Evolutionary conservation across 176 grass and related monocot species (phyloP).

Genomic region (Eragrostis nindensis): DNA sequence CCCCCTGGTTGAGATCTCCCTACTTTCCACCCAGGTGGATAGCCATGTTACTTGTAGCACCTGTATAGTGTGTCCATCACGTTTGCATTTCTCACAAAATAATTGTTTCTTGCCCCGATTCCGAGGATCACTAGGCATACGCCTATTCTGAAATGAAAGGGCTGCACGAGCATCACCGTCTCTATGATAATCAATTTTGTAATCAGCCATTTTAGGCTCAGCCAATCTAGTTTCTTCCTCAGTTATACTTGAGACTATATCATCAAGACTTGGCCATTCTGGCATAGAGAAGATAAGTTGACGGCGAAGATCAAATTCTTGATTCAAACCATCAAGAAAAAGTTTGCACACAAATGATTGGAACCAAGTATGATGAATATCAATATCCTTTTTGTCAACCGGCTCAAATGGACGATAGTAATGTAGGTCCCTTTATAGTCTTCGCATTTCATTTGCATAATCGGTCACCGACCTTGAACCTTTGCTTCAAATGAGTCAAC

Average conservation of each 20-base stretch:
- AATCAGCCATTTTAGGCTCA: neutral
- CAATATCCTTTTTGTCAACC: neutral
- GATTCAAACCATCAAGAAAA: neutral
- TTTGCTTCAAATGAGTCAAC: neutral
- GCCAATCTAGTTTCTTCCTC: neutral
- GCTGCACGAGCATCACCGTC: neutral
- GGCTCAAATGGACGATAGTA: neutral
- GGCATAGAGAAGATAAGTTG: neutral
- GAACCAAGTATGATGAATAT: neutral
- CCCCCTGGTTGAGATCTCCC: neutral
- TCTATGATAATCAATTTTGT: too few species aligned
- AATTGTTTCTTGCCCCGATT: too few species aligned
- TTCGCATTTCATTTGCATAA: neutral
- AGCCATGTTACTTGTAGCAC: neutral
- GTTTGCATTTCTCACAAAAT: neutral
- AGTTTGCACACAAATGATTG: neutral
- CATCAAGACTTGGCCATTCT: neutral
- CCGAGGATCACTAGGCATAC: accelerated
- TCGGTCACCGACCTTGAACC: neutral
- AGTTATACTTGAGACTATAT: neutral
- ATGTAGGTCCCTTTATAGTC: neutral
- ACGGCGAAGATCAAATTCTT: neutral
- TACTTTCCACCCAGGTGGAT: neutral
- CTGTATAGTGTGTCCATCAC: neutral
- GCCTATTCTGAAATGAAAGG: neutral